Base-by-base conservation (phyloP, 1,139 yeast species). In the Casaregolazyma suthepensis region DNA sequence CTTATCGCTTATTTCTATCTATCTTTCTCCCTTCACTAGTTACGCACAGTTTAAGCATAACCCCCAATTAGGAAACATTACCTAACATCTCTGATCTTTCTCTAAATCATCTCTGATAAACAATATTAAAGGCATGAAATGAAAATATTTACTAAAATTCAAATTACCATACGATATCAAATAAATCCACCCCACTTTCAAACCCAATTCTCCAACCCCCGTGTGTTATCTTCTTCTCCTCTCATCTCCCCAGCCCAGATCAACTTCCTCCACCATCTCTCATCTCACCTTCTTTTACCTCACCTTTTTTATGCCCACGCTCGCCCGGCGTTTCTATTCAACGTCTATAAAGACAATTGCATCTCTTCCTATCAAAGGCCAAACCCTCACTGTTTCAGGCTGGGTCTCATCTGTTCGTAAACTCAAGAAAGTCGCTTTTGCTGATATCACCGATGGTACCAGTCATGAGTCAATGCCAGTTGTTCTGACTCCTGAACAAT, bases 371-470 rank as follows among this genome's bases (percentile, higher is more conserved):
- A 17, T 22, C 2, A 38, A 52, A 15, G 62, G 62, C 13, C 50
- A 53, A 13, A 23, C 44, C 9, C 68, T 74, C 5, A 62, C 67
- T 6, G 63, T 77, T 7, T 63, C 71, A 40, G 98, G 98, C 4
- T 91, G 94, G 82, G 78, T 93, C 38, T 81, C 81, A 56, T 78
- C 91, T 0, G 78, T 87, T 2, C 77, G 96, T 53, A 71, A 77
- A 43, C 78, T 88, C 64, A 90, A 89, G 65, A 85, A 83, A 53
- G 78, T 87, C 13, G 87, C 90, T 0, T 93, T 93, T 66, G 74
- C 90, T 6, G 96, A 89, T 64, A 61, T 93, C 22, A 70, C 79
- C 1, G 98, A 91, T 66, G 98, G 98, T 0, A 76, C 94, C 0
- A 71, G 78, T 3, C 73, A 76, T 46, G 61, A 72, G 35, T 75